Conservation (phyloP, 2,329 filamentous ascomycete genomes). For the Rutstroemia sp. region DNA sequence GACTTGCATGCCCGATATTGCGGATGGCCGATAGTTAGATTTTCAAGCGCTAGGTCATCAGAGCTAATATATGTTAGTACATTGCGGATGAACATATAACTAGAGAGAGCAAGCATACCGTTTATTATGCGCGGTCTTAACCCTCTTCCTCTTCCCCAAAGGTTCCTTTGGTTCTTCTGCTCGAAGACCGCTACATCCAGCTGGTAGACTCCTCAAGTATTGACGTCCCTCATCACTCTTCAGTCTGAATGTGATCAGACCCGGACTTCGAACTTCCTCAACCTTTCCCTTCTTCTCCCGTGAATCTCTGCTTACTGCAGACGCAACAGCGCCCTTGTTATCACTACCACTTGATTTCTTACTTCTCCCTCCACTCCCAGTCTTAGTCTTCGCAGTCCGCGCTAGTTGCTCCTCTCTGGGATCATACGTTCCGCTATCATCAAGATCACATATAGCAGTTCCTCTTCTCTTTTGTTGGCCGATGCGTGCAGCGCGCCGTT, state of each 20-base stretch:
- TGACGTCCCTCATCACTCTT: background rate
- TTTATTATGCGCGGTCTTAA: constrained; percentile 4
- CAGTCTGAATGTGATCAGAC: background rate
- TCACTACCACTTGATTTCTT: background rate
- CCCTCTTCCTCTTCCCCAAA: background rate
- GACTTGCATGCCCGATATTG: constrained; percentile 23
- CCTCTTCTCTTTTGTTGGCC: constrained; percentile 10
- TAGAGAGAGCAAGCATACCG: background rate
- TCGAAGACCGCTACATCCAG: constrained; percentile 2
- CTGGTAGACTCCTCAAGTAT: background rate
- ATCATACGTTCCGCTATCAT: constrained; percentile 26
- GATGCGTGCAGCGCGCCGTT: constrained; percentile 12
- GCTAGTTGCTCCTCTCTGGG: constrained; percentile 10
- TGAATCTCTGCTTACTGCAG: too few relatives aligned
- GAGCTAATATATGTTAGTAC: constrained; percentile 11
- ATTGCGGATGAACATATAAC: too few relatives aligned
- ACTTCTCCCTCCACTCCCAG: background rate
- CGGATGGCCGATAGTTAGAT: constrained; percentile 17
- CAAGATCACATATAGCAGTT: constrained; percentile 20
- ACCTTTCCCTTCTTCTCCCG: too few relatives aligned
- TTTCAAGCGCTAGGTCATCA: constrained; percentile 18
- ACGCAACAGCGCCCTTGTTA: background rate
- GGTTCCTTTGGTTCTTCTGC: background rate
- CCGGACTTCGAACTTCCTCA: too few relatives aligned
- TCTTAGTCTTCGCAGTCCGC: background rate